Percentiles rank a stretch among this genome's conserved stretches.
Conservation (phyloP, 768 basidiomycete species). For the Tulasnella sp. region DNA sequence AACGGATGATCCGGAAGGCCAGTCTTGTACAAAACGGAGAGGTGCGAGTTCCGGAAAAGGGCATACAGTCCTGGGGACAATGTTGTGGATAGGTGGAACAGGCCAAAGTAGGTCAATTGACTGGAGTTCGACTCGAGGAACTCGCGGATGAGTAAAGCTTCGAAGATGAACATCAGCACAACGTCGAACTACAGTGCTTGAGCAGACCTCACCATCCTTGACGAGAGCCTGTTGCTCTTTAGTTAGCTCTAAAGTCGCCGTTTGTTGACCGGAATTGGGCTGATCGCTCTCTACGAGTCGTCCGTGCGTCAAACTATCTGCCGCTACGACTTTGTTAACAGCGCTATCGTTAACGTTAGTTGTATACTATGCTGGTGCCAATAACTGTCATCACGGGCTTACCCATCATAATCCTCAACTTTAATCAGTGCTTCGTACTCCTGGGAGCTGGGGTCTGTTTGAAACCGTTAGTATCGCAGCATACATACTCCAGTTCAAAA, state of each 20-base stretch:
- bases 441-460: constrained; percentile 53
- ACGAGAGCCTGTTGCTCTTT: constrained; percentile 51
- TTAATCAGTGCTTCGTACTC: constrained; percentile 45
- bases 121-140: constrained; percentile 64
- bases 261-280: constrained; percentile 18
- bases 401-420: constrained; percentile 26
- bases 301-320: constrained; percentile 60
- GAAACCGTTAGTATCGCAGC: not conserved
- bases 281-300: constrained; percentile 39
- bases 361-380: not conserved
- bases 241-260: constrained; percentile 28
- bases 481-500: not conserved
- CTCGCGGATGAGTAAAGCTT: constrained; percentile 54
- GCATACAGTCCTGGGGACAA: constrained; percentile 55
- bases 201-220: constrained; percentile 45
- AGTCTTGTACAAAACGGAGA: constrained; percentile 72
- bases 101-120: constrained; percentile 79
- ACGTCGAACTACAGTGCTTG: not conserved
- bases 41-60: constrained; percentile 82
- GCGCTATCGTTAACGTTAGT: constrained; percentile 52
- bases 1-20: constrained; percentile 28
- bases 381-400: constrained; percentile 17
- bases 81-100: constrained; percentile 58
- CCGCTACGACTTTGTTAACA: constrained; percentile 63
- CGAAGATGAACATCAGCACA: not conserved